phyloP scores from a whole-genome alignment of 768 basidiomycete species.

The Macrolepiota fuliginosa region DNA sequence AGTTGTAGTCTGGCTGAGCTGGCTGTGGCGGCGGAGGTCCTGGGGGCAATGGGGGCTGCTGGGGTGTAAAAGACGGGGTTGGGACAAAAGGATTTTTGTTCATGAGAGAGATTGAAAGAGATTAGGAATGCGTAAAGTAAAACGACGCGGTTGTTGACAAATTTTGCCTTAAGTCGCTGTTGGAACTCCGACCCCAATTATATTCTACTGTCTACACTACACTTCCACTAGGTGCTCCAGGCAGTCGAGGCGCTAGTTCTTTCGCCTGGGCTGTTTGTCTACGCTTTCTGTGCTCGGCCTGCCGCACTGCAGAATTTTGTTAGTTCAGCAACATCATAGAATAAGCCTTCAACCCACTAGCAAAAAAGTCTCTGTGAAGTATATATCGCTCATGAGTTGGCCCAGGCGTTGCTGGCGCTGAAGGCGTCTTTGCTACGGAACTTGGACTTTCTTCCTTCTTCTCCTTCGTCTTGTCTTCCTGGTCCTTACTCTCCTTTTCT shows the following conservation, averaged over 20 bases:
- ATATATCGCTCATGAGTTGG: slow-evolving; percentile 71
- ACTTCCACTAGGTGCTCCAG: slow-evolving; percentile 50
- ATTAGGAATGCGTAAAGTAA: slow-evolving; percentile 9
- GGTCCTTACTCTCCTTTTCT: slow-evolving; percentile 30
- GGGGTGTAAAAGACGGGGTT: slow-evolving; percentile 63
- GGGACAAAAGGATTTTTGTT: slow-evolving; percentile 85
- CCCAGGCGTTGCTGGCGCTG: slow-evolving; percentile 31
- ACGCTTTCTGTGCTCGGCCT: slow-evolving; percentile 68
- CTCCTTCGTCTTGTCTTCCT: slow-evolving; percentile 29
- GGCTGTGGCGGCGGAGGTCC: slow-evolving; percentile 74
- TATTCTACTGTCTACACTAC: slow-evolving; percentile 18
- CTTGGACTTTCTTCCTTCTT: slow-evolving; percentile 26
- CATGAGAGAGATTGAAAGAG: slow-evolving; percentile 37
- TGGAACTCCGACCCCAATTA: slow-evolving; percentile 12
- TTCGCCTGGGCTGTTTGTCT: slow-evolving; percentile 66
- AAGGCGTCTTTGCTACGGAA: slow-evolving; percentile 22
- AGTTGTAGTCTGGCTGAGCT: slow-evolving; percentile 68
- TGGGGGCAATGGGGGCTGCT: slow-evolving; percentile 78
- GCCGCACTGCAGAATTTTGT: slow-evolving; percentile 51
- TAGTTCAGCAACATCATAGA: not conserved
- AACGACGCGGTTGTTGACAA: not conserved
- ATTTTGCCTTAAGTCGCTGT: not conserved
- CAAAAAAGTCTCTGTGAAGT: slow-evolving; percentile 82
- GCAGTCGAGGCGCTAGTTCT: slow-evolving; percentile 69
- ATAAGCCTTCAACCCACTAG: slow-evolving; percentile 33